Conservation (phyloP, 169 alveolate genomes). For the Cryptosporidium sp. region DNA sequence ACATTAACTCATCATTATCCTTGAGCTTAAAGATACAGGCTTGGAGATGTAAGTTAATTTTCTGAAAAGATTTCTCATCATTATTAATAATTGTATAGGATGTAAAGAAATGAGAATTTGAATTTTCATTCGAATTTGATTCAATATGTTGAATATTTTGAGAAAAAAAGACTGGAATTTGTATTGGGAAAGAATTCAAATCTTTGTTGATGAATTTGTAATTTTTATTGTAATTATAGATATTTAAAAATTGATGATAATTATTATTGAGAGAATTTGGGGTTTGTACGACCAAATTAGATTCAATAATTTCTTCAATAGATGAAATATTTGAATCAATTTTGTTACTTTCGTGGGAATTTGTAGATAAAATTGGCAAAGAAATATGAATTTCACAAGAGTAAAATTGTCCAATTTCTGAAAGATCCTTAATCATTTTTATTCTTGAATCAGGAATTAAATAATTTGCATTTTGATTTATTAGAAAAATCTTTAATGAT, state of each 20-base stretch:
- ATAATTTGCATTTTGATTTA: constrained; percentile 16
- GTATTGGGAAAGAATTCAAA: constrained; percentile 11
- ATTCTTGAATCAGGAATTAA: constrained; percentile 43
- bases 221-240: constrained; percentile 24
- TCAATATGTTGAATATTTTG: not conserved
- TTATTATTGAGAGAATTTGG: not conserved
- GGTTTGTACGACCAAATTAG: constrained; percentile 4
- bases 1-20: constrained; percentile 4
- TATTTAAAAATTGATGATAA: not conserved
- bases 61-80: constrained; percentile 6
- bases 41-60: constrained; percentile 29
- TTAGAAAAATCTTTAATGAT: constrained; percentile 23
- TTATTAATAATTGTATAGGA: constrained; percentile 27
- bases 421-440: not conserved
- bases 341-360: not conserved
- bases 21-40: constrained; percentile 39
- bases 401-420: constrained; percentile 41
- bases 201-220: constrained; percentile 9
- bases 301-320: constrained; percentile 39
- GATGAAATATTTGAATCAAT: not conserved
- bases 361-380: constrained; percentile 1
- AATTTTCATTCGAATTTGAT: not conserved
- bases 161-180: constrained; percentile 55
- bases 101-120: constrained; percentile 39
- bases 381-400: constrained; percentile 46